Evolutionary conservation across 2,329 filamentous ascomycete species (phyloP), one percentile per base, ranked within the genome.

Genomic region (Cladosporium velox): DNA sequence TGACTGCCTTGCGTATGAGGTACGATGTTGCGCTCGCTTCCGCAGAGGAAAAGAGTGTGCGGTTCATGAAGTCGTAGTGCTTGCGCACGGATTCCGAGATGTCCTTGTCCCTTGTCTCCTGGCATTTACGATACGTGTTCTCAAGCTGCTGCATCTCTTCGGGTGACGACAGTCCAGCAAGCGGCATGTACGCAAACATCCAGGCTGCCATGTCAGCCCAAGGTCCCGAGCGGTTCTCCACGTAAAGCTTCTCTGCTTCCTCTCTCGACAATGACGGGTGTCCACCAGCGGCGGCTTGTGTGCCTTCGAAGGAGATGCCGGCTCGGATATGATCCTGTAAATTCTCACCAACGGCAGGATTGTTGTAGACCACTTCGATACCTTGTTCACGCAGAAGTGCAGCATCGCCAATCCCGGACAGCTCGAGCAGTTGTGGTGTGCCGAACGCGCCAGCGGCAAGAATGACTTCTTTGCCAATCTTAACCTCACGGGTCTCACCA

Each of bases 401-500:
- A 8, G 52, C 21, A 28, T 67, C 51, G 0, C 80, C 79, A 30
- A 89, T 80, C 0, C 87, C 87, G 0, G 85, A 88, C 1, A 88
- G 77, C 67, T 89, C 86, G 14, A 85, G 80, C n/a, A 86, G 76
- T 73, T 83, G 84, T 4, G 82, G 87, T n/a, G 84, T 86, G 71
- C 82, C 81, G 34, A 85, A 77, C n/a, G 80, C 82, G 0, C 87
- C 88, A 0, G 86, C 86, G 1, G 83, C 82, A 3, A 90, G 73
- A 32, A 90, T 81, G 15, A 89, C 81, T 70, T 90, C 87, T 63
- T 62, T 66, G n/a, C 30, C 61, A 5, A 72, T 70, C 11, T 41
- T 34, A 5, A 70, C 65, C 11, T 11, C 57, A 74, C 52, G 75
- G 66, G 63, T 74, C 49, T 66, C 18, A 41, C 61, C 62, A 59